Percentiles rank a stretch among this genome's conserved stretches.
Conservation (phyloP, 768 basidiomycete species). For the Collybia sordida region DNA sequence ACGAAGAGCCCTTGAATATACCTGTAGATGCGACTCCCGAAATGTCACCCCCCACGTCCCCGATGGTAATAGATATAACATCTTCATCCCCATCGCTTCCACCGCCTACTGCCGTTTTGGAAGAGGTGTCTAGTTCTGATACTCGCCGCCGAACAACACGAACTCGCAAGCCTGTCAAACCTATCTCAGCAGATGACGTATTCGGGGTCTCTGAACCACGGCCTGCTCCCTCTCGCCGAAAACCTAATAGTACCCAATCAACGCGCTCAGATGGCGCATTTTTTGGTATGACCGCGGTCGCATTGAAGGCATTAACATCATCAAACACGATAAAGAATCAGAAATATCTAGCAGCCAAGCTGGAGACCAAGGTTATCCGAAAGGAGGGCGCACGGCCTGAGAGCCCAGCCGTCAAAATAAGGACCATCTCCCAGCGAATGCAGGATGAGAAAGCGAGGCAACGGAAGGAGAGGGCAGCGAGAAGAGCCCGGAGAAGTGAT, state of each 20-base stretch:
- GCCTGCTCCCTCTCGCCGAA: constrained; percentile 42
- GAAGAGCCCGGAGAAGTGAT: constrained; percentile 51
- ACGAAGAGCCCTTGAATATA: background rate
- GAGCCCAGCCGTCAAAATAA: constrained; percentile 75
- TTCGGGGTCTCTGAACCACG: constrained; percentile 30
- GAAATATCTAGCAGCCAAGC: constrained; percentile 52
- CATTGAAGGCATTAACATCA: constrained; percentile 67
- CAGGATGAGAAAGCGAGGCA: constrained; percentile 58
- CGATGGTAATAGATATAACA: background rate
- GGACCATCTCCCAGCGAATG: constrained; percentile 65
- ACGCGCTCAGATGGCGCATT: constrained; percentile 41
- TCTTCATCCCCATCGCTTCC: background rate
- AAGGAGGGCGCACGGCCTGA: constrained; percentile 72
- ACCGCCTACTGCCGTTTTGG: background rate
- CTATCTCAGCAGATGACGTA: constrained; percentile 34
- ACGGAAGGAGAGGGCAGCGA: constrained; percentile 58
- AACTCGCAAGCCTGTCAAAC: constrained; percentile 37
- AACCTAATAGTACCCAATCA: constrained; percentile 25
- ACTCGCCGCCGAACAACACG: constrained; percentile 52
- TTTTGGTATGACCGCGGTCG: constrained; percentile 66
- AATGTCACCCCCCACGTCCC: constrained; percentile 3
- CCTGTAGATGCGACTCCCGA: constrained; percentile 1
- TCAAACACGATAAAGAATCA: constrained; percentile 77
- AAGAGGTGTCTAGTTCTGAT: constrained; percentile 6
- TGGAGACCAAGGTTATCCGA: constrained; percentile 71